Base-by-base conservation (phyloP, 1,284 basidiomycete species). In the Cryptococcus neoformans region DNA sequence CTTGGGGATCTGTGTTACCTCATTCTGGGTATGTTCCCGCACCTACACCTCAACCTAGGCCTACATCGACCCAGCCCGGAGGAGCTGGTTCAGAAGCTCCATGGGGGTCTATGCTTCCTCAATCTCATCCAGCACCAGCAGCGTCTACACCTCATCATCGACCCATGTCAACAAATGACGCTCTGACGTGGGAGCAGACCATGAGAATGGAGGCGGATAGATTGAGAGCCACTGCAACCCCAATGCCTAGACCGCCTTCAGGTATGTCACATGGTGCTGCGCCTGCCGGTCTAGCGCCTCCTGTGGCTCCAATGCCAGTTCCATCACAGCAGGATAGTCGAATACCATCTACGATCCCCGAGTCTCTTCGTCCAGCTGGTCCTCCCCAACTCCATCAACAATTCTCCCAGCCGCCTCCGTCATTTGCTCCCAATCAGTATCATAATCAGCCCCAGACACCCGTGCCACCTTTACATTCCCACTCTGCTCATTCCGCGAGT, bases 1-100 rank as follows among this genome's bases (percentile, higher is more conserved):
- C 73, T 3, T 75, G 73, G 73, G 58, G 63, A 1, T 34, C 53
- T 2, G 55, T 60, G 0, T 49, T 71, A n/a, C 67, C 66, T 4
- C 65, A 67, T 47, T 38, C 54, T 10, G 64, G 60, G 50, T 62
- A 60, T 12, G 57, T 59, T 11, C 49, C 64, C 4, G 49, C 57
- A 11, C 59, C 63, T 1, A 49, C 62, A 9, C 67, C 63, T 3
- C 61, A 62, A 21, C 21, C 21, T 21, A 42, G 59, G 60, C 37
- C 51, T 66, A 48, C 68, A 66, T 1, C 51, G 65, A 56, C 67
- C 66, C 2, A 57, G 60, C 1, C 64, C 51, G 34, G 58, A 57
- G 44, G 55, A 56, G 2, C 11, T 58, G 3, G 51, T 55, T 3
- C 59, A 56, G 60, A 60, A 62, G 11, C 58, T 7, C 72, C 73